Conservation (phyloP, 2,329 filamentous ascomycete genomes). For the Pseudophaeomoniella oleicola region DNA sequence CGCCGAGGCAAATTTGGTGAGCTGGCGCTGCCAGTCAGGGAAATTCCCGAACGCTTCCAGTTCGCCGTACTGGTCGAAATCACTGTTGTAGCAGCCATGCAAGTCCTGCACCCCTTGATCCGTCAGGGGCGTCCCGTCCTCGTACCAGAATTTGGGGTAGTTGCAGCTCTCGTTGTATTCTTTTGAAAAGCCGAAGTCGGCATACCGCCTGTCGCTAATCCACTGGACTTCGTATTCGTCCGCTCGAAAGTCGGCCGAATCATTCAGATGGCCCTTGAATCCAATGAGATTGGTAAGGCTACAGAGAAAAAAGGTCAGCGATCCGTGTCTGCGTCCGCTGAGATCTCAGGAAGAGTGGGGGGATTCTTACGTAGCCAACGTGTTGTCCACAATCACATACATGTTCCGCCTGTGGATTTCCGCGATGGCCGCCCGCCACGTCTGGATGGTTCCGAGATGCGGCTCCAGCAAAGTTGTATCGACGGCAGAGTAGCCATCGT, state of each 20-base stretch:
- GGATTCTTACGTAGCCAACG: conserved; percentile 35
- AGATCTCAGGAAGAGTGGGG: no score
- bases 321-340: no score
- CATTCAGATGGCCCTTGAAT: conserved; percentile 36
- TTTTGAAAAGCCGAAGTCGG: conserved; percentile 34
- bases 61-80: conserved; percentile 46
- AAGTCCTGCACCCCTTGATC: conserved; percentile 24
- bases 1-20: conserved; percentile 52
- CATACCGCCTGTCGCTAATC: conserved; percentile 30
- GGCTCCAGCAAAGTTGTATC: conserved; percentile 39
- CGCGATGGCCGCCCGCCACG: conserved; percentile 33
- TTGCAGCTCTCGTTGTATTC: conserved; percentile 26
- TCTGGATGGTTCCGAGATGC: conserved; percentile 35
- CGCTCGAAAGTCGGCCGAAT: conserved; percentile 29
- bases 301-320: background rate
- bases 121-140: conserved; percentile 26
- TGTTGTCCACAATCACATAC: conserved; percentile 42
- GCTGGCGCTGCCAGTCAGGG: conserved; percentile 47
- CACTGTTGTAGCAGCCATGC: conserved; percentile 34
- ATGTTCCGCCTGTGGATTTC: conserved; percentile 36
- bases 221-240: conserved; percentile 34
- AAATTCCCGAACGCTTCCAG: conserved; percentile 49
- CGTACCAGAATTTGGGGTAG: conserved; percentile 40
- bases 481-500: conserved; percentile 33
- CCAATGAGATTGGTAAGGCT: conserved; percentile 38